Percentiles rank a stretch among this genome's conserved stretches.
phyloP scores from a whole-genome alignment of 495 filamentous ascomycete genomes.

The Achaetomiella virescens region DNA sequence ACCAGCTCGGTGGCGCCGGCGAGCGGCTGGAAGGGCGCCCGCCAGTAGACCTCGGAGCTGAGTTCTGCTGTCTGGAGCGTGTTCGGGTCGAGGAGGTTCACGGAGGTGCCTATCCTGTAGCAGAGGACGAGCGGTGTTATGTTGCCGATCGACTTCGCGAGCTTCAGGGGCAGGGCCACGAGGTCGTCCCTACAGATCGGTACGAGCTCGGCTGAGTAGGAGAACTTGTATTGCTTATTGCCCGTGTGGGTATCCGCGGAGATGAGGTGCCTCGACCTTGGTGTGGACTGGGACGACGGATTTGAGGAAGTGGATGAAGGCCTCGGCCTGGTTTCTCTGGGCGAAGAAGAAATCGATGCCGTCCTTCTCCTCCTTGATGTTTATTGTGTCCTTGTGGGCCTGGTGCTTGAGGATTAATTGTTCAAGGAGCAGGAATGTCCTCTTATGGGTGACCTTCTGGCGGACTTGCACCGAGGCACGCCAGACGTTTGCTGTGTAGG shows the following conservation, averaged over 20 bases:
- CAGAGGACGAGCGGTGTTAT: conserved; percentile 65
- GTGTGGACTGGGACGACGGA: conserved; percentile 69
- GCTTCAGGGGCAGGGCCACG: conserved; percentile 80
- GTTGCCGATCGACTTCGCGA: conserved; percentile 79
- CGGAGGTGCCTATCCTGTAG: conserved; percentile 77
- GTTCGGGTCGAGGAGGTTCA: conserved; percentile 84
- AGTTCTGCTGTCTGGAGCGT: conserved; percentile 89
- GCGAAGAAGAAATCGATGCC: conserved; percentile 94
- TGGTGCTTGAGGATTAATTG: conserved; percentile 91
- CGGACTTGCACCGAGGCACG: conserved; percentile 65
- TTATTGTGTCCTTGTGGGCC: conserved; percentile 88
- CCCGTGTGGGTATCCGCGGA: conserved; percentile 88
- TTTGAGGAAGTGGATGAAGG: conserved; percentile 82
- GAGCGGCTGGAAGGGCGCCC: conserved; percentile 72
- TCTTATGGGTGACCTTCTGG: conserved; percentile 95
- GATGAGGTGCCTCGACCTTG: conserved; percentile 90
- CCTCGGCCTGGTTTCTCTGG: conserved; percentile 83
- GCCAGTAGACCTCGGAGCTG: conserved; percentile 75
- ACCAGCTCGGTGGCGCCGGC: conserved; percentile 79
- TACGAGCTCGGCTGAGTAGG: conserved; percentile 75
- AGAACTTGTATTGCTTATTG: conserved; percentile 87
- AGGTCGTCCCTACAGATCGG: conserved; percentile 97
- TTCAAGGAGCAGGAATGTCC: conserved; percentile 93
- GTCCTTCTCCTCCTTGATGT: conserved; percentile 91
- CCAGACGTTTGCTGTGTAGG: conserved; percentile 84